These are phyloP conservation scores for Passalora sequoiae DNA, from an alignment of 2,329 filamentous ascomycete species.

Conservation along the genomic window DNA sequence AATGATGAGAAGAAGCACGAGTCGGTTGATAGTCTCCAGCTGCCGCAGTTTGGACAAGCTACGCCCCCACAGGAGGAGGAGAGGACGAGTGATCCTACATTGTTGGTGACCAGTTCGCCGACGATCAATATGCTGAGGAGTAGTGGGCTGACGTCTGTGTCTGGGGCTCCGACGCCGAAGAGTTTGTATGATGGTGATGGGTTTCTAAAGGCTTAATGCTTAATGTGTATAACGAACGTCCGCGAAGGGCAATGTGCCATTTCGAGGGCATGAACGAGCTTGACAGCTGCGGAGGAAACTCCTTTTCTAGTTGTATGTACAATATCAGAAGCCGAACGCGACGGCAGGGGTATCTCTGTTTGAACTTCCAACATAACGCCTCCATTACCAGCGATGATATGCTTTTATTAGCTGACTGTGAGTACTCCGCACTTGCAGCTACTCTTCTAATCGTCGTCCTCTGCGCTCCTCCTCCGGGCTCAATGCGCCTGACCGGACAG, in stretches of 20 bases:
- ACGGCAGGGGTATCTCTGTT: background rate
- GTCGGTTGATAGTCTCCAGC: background rate
- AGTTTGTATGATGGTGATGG: conserved; percentile 45
- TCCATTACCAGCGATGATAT: too few relatives aligned
- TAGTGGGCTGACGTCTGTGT: conserved; percentile 5
- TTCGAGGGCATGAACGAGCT: background rate
- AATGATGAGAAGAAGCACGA: conserved; percentile 8
- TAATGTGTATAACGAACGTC: background rate
- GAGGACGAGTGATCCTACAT: background rate
- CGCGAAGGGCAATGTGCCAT: too few relatives aligned
- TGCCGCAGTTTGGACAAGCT: background rate
- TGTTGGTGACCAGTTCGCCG: too few relatives aligned
- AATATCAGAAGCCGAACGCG: background rate
- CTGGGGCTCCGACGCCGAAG: conserved; percentile 35
- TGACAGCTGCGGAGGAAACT: background rate
- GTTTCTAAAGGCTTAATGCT: conserved; percentile 29
- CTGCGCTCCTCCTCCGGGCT: conserved; percentile 19
- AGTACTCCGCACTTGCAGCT: too few relatives aligned
- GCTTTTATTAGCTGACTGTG: too few relatives aligned
- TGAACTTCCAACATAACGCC: background rate
- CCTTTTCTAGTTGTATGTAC: background rate
- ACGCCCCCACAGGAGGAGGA: background rate
- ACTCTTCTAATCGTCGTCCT: conserved; percentile 34
- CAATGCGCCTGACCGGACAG: conserved; percentile 25
- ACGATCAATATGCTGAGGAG: conserved; percentile 4